Evolutionary conservation across 306 rosid species (phyloP), one percentile per base, ranked within the genome.

Genomic region (Castanea crenata): DNA sequence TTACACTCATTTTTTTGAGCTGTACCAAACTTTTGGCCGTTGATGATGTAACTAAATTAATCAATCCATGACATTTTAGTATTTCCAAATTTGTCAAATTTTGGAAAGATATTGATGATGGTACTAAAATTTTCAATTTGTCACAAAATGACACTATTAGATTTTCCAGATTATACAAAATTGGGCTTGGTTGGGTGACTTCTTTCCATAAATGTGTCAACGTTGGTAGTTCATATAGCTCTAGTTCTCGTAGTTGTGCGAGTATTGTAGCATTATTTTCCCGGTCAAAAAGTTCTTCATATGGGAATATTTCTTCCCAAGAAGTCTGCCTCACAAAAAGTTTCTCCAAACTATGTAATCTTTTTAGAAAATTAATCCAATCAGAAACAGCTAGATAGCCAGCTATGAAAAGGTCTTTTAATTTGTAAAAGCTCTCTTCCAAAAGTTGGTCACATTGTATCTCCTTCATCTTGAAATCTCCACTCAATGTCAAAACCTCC

Each of bases 181-280:
- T 19, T 7, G 4, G 6, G 6, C 46, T 21, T 16, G 70, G 3
- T 55, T 1, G 46, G 1, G 32, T 73, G 27, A 58, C 71, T 57
- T 72, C 59, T 41, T 21, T 69, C 80, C 8, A 67, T 58, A 52
- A 20, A 59, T 12, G 32, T 27, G 74, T 20, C 44, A 76, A 76
- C 5, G 20, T 20, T 5, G 7, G 23, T 29, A 68, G n/a, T 6
- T 0, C 0, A 0, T 0, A 0, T 1, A 79, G 27, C 0, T 0
- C 0, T 41, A 76, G 70, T 1, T 0, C 3, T 64, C 23, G 67
- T 38, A 82, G 54, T 12, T n/a, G 10, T 54, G n/a, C 1, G 9
- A 74, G 34, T 14, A 15, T 21, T 7, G 5, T 44, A n/a, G 38
- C 49, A 64, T 25, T 18, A 0, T 41, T 1, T 61, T 44, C 58